Evolutionary conservation across 2,329 filamentous ascomycete species (phyloP), one percentile per base, ranked within the genome.

Genomic region (Ophiocordyceps camponoti-rufipedis): DNA sequence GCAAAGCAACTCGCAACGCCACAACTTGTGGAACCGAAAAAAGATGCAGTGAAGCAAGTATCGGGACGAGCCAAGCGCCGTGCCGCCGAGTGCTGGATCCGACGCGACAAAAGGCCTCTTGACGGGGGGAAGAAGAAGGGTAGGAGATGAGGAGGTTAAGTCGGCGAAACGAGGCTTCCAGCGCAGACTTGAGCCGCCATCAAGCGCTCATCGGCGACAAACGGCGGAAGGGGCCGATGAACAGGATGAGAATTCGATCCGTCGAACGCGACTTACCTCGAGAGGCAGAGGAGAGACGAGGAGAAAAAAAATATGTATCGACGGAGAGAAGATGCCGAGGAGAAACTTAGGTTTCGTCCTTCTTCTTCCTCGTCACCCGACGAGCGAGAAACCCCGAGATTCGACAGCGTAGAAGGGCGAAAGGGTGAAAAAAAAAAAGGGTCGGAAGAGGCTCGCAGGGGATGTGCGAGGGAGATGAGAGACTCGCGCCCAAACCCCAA

Each of bases 321-420:
- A n/a, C 39, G 39, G 23, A 41, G 50, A 51, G 46, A 52, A 50
- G 49, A 45, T 5, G 23, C 5, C 23, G 23, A 23, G 3, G 5
- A 3, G 23, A 23, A 5, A 23, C 23, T 5, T 23, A 23, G 23
- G 23, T 23, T 23, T 23, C 23, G 23, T 23, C 23, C 23, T 23
- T 3, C 23, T 3, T 23, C 23, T 23, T 23, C 23, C 23, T 23
- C 23, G 23, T 23, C 23, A 5, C 23, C 23, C 23, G 23, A 23
- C 23, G 23, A 23, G 23, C 23, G 23, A 23, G 23, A 23, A 53
- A 55, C 54, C 52, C 53, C 51, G 52, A 45, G 31, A 28, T 51
- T 52, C 53, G 45, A 51, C 53, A 52, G 56, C 12, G 32, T 35
- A 33, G n/a, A n/a, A n/a, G n/a, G n/a, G n/a, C n/a, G n/a, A n/a